Evolutionary conservation across 2,329 filamentous ascomycete genomes (phyloP), one percentile per base, ranked within the genome.

Genomic region (Xylogone sp.): DNA sequence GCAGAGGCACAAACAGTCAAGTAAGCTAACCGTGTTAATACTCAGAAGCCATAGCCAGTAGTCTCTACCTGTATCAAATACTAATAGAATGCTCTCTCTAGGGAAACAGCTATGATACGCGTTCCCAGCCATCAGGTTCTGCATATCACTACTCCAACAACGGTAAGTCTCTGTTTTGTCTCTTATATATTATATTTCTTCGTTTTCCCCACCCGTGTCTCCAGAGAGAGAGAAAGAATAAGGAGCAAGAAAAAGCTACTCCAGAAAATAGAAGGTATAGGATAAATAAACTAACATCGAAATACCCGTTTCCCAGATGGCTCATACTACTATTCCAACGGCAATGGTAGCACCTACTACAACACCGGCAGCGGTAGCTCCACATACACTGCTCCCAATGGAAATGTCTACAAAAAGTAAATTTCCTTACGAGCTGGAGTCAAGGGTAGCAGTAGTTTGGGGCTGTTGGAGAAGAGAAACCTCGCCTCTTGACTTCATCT

Each of bases 241-340:
- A n/a, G n/a, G n/a, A n/a, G n/a, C n/a, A n/a, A n/a, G n/a, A n/a
- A n/a, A n/a, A n/a, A n/a, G n/a, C n/a, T n/a, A n/a, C n/a, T n/a
- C n/a, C n/a, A n/a, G n/a, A n/a, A n/a, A n/a, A n/a, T n/a, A n/a
- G n/a, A n/a, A n/a, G n/a, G n/a, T n/a, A 27, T 27, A 6, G 10
- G 24, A 27, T 27, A 27, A 6, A 27, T 27, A 10, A 27, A 10
- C 24, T 27, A 27, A 27, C 10, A 27, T 27, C 5, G n/a, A 6
- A 10, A 10, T 27, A 6, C 13, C 2, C 3, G 31, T 21, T 27
- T 27, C 5, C 81, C 77, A 20, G 63, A 88, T 59, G 83, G 84
- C 34, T 87, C 83, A 1, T 89, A 89, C 75, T 88, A 89, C 72
- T 89, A 88, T 70, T 80, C 77, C 64, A 89, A 88, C 70, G 69